These are phyloP conservation scores for Citrullus mucosospermus DNA, from an alignment of 306 rosid species.

Conservation along the genomic window DNA sequence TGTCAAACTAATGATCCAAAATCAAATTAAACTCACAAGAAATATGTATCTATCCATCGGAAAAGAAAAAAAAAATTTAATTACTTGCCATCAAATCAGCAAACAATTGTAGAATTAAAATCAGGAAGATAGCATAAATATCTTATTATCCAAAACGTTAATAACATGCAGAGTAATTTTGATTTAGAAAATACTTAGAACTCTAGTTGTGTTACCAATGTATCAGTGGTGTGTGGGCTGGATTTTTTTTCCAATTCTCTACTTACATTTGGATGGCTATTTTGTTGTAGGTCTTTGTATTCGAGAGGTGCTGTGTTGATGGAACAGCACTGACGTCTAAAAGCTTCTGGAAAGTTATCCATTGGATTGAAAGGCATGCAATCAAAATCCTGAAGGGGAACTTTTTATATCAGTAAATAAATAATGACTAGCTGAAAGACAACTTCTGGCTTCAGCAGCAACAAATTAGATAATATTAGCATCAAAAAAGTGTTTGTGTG, in stretches of 20 bases:
- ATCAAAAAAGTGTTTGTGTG: not conserved
- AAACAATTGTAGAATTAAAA: not conserved
- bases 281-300: conserved; percentile 31
- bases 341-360: conserved; percentile 70
- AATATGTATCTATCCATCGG: not conserved
- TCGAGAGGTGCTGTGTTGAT: conserved; percentile 23
- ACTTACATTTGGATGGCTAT: conserved; percentile 24
- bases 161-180: not conserved
- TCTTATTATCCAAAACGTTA: not conserved
- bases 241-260: conserved; percentile 38
- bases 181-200: not conserved
- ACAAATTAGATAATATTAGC: not conserved
- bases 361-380: conserved; percentile 75
- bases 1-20: not conserved
- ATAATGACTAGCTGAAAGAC: not conserved
- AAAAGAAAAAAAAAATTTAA: no score
- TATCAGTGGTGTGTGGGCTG: conserved; percentile 19
- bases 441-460: not conserved
- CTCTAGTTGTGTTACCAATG: conserved; percentile 31
- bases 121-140: not conserved
- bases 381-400: conserved; percentile 60
- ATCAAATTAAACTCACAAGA: not conserved
- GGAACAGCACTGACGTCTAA: conserved; percentile 32
- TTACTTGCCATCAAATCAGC: no score
- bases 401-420: conserved; percentile 12